These are phyloP conservation scores for Epichloe aotearoae DNA, from an alignment of 2,329 filamentous ascomycete genomes.

Conservation along the genomic window DNA sequence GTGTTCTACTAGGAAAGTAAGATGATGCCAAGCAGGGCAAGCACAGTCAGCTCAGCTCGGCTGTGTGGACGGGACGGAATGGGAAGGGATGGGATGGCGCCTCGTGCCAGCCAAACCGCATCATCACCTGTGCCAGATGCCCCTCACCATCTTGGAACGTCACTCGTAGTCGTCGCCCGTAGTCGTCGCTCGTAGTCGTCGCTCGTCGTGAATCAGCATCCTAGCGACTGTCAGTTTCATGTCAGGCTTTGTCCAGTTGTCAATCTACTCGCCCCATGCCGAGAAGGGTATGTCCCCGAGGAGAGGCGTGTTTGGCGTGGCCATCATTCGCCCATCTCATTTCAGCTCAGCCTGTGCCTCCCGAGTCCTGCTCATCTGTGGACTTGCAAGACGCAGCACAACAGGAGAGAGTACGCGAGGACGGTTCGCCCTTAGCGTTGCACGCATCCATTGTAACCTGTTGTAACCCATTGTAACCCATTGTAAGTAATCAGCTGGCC, in stretches of 20 bases:
- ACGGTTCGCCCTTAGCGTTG: background rate
- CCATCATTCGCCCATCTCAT: no score
- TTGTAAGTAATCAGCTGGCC: background rate
- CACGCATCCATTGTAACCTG: background rate
- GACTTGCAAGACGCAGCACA: no score
- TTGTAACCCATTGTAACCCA: background rate
- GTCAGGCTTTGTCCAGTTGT: no score
- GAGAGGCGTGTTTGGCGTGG: no score
- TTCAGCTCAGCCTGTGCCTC: no score
- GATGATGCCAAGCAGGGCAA: background rate
- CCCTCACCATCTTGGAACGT: slow-evolving; percentile 5
- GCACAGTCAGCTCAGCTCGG: background rate
- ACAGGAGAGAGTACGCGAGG: no score
- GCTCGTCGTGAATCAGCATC: background rate
- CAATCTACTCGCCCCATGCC: no score
- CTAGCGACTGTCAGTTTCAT: background rate
- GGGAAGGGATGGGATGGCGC: no score
- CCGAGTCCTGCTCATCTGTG: background rate
- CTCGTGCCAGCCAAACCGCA: background rate
- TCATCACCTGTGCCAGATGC: background rate
- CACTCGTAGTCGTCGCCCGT: background rate
- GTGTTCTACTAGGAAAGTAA: background rate
- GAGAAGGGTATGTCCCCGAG: no score
- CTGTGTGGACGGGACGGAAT: background rate
- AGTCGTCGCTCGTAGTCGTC: no score